Evolutionary conservation across 2,329 filamentous ascomycete genomes (phyloP).

Genomic region (Camillea tinctor): DNA sequence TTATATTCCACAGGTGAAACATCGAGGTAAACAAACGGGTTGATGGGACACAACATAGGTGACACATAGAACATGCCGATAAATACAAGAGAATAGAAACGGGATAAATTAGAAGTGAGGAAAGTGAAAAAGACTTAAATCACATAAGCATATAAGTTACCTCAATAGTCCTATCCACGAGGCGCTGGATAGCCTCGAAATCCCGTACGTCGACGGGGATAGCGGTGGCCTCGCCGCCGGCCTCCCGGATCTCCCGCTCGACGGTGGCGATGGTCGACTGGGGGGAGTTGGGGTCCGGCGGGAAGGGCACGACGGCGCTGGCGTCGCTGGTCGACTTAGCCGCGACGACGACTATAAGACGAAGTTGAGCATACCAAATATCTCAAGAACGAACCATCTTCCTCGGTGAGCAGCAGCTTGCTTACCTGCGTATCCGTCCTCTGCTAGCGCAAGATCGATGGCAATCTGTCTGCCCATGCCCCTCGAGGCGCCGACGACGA

Average conservation of each 20-base stretch:
- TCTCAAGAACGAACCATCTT: too few relatives aligned
- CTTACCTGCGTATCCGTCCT: conserved; percentile 66
- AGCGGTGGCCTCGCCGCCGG: conserved; percentile 63
- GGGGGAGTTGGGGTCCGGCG: conserved; percentile 73
- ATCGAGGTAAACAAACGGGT: too few relatives aligned
- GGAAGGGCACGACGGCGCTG: conserved; percentile 55
- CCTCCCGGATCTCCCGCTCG: conserved; percentile 66
- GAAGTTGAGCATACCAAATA: too few relatives aligned
- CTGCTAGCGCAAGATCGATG: conserved; percentile 73
- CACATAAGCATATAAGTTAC: too few relatives aligned
- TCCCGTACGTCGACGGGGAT: conserved; percentile 70
- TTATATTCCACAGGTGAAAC: too few relatives aligned
- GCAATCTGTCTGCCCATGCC: conserved; percentile 81
- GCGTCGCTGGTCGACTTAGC: conserved; percentile 73
- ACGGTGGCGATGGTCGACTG: conserved; percentile 80
- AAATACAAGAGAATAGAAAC: neutral
- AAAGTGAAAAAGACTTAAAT: conserved; percentile 18
- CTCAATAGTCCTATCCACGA: conserved; percentile 58
- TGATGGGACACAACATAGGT: too few relatives aligned
- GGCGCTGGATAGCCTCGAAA: conserved; percentile 55
- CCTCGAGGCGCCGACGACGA: conserved; percentile 73
- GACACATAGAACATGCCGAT: too few relatives aligned
- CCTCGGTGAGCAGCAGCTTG: neutral
- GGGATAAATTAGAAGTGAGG: neutral
- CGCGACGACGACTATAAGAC: conserved; percentile 64